Evolutionary conservation across 768 basidiomycete genomes (phyloP), one percentile per base, ranked within the genome.

Genomic region (Mycena indigotica): DNA sequence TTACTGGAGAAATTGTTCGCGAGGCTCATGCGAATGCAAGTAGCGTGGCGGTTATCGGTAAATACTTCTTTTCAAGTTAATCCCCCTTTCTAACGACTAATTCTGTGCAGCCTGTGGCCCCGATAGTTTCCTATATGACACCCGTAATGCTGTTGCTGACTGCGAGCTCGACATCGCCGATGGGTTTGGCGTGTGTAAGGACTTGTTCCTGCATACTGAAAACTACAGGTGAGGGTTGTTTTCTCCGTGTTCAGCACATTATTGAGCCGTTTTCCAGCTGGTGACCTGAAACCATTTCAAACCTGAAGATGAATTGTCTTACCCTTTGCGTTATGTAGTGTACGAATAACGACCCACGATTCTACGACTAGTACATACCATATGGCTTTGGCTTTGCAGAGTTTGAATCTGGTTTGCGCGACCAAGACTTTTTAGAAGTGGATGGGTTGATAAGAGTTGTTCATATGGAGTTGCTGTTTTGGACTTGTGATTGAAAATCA

Each of bases 161-260:
- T 59, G 66, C 21, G 64, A 75, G 63, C 57, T 71, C 24, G 59
- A 61, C n/a, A 70, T 75, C 50, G 56, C 62, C 16, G 60, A 69
- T 44, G 69, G 73, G 15, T 60, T 56, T 62, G 61, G 67, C 12
- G 44, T 23, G 48, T 67, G 66, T 57, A 67, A 56, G 38, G 66
- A 74, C 45, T 23, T 72, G 21, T 67, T 69, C 63, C 38, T 73
- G 46, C 69, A 74, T 56, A 65, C 71, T 19, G 71, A 75, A 65
- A 65, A 67, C 5, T 73, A 72, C 56, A 67, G 70, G 69, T 70
- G 26, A 19, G 66, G 6, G 8, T 48, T 13, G 41, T 44, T 6
- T 13, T 8, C 8, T 44, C 41, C n/a, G 21, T 21, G 23, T 44
- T 44, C 23, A 6, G 21, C 41, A 16, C 15, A 44, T 23, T 13